A percentile compares a stretch with the other conserved stretches of the same genome.
Evolutionary conservation across 169 alveolate species (phyloP).

Genomic region (Theileria annulata): DNA sequence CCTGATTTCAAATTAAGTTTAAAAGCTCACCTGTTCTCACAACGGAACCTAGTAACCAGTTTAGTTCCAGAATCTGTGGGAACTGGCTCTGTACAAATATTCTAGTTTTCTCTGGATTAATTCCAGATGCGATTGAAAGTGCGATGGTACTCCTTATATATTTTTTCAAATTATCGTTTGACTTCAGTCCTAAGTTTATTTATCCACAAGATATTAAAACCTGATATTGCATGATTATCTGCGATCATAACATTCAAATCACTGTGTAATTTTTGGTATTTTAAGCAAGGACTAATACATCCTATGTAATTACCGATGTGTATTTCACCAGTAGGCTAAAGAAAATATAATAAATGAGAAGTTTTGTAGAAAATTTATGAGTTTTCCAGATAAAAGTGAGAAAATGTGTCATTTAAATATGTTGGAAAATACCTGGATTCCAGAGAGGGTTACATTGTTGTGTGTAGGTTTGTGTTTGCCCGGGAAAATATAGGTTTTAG

Average conservation of each 20-base stretch:
- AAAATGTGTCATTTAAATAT: background rate
- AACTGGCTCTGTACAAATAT: conserved; percentile 54
- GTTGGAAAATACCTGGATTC: conserved; percentile 12
- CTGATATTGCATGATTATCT: conserved; percentile 58
- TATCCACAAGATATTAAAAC: background rate
- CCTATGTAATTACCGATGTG: conserved; percentile 69
- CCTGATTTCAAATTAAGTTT: conserved; percentile 1
- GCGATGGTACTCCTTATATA: conserved; percentile 34
- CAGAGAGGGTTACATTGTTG: conserved; percentile 10
- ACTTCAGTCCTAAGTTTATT: background rate
- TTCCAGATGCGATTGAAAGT: conserved; percentile 56
- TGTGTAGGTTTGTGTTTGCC: background rate
- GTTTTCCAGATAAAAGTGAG: background rate
- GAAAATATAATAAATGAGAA: background rate
- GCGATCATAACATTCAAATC: conserved; percentile 53
- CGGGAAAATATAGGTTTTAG: background rate
- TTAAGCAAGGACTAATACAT: conserved; percentile 57
- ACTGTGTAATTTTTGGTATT: conserved; percentile 27
- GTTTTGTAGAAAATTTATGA: background rate
- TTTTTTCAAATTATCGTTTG: background rate
- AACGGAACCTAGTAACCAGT: conserved; percentile 53
- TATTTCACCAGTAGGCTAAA: conserved; percentile 64
- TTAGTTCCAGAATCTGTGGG: conserved; percentile 49
- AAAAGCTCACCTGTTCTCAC: conserved; percentile 23
- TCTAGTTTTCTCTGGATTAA: conserved; percentile 38